These are phyloP conservation scores for Salvia sclarea DNA, from an alignment of 305 asterid species.

Conservation along the genomic window DNA sequence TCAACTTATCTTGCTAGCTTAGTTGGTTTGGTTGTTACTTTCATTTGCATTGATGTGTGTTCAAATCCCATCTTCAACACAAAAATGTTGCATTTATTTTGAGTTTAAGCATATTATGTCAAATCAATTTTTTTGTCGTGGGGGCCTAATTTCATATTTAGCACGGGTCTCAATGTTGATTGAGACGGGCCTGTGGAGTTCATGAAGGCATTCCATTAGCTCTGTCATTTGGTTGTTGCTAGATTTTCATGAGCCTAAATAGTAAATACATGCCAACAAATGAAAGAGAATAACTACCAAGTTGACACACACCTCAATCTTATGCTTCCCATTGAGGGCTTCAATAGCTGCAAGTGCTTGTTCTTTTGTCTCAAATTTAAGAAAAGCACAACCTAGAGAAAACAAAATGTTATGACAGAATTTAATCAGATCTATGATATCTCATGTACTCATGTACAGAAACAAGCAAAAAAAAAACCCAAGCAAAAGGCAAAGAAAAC, in stretches of 20 bases:
- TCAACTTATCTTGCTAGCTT: too few relatives aligned
- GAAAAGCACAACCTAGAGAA: constrained; percentile 82
- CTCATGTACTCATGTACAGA: not conserved
- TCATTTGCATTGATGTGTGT: too few relatives aligned
- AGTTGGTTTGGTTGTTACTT: too few relatives aligned
- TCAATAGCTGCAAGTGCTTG: constrained; percentile 89
- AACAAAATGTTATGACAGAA: constrained; percentile 12
- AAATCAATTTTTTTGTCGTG: too few relatives aligned
- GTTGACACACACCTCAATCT: constrained; percentile 63
- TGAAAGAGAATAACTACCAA: not conserved
- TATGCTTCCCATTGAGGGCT: constrained; percentile 83
- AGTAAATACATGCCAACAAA: not conserved
- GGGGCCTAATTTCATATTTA: too few relatives aligned
- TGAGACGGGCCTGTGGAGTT: too few relatives aligned
- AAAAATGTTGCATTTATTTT: too few relatives aligned
- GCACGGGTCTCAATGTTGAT: too few relatives aligned
- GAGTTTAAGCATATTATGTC: too few relatives aligned
- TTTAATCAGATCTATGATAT: constrained; percentile 6
- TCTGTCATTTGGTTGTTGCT: constrained; percentile 2
- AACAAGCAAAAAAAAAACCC: not conserved
- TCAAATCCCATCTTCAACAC: too few relatives aligned
- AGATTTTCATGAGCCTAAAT: constrained; percentile 7
- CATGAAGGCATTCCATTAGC: too few relatives aligned
- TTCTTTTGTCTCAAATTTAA: constrained; percentile 85
- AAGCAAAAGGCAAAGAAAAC: constrained; percentile 20